These are phyloP conservation scores for Thermochaetoides dissita DNA, from an alignment of 2,329 filamentous ascomycete genomes.

Conservation along the genomic window DNA sequence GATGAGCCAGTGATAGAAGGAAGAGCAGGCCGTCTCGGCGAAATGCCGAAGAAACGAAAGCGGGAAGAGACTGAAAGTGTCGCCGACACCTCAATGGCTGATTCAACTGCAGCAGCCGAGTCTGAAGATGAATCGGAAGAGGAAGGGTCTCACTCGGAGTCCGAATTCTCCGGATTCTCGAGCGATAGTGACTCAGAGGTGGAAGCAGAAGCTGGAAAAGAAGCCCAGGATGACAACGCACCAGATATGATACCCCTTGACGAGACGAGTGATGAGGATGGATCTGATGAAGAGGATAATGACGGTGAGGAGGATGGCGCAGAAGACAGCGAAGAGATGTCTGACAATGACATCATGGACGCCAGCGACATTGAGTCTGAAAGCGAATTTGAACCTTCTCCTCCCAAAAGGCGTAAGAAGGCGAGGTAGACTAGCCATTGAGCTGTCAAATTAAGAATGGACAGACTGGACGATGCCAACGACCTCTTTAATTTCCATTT, in stretches of 20 bases:
- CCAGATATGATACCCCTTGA: conserved; percentile 34
- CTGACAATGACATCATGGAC: conserved; percentile 13
- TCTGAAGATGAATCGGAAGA: conserved; percentile 16
- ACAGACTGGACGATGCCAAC: too few relatives aligned
- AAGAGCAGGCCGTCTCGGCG: conserved; percentile 64
- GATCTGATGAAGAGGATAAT: conserved; percentile 27
- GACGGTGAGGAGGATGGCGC: conserved; percentile 24
- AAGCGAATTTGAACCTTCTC: conserved; percentile 5
- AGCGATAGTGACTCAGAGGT: conserved; percentile 25
- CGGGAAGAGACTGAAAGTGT: conserved; percentile 37
- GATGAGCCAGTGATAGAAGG: conserved; percentile 47
- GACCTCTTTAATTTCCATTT: too few relatives aligned
- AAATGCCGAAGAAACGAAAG: conserved; percentile 75
- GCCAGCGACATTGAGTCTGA: conserved; percentile 8
- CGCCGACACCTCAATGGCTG: conserved; percentile 22
- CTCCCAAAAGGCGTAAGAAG: conserved; percentile 13
- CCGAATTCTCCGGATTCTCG: conserved; percentile 35
- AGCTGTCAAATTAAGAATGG: too few relatives aligned
- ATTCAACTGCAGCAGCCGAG: conserved; percentile 14
- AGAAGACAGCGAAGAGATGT: conserved; percentile 11
- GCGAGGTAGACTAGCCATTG: conserved; percentile 5
- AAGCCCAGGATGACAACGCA: conserved; percentile 25
- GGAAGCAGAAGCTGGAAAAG: conserved; percentile 9
- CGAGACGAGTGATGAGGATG: conserved; percentile 22
- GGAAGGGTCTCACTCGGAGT: conserved; percentile 17